Conservation (phyloP, 192 early-diverging fungal species). For the Podila verticillata region DNA sequence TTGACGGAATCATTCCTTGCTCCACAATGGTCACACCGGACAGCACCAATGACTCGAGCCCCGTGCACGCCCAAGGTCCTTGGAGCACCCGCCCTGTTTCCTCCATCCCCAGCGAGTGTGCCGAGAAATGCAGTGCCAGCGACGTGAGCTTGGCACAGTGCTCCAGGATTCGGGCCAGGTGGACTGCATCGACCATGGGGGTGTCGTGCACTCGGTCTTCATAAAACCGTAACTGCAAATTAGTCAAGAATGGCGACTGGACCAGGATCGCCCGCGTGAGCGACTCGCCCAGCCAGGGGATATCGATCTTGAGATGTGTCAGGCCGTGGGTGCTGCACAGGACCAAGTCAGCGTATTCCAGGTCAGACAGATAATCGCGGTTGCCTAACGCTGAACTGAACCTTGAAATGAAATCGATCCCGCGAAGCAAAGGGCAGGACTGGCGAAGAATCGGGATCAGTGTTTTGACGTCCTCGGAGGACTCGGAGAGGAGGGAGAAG, state of each 20-base stretch:
- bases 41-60: slow-evolving; percentile 19
- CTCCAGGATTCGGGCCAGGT: slow-evolving; percentile 15
- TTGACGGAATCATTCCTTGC: not conserved
- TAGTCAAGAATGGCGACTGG: slow-evolving; percentile 5
- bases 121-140: slow-evolving; percentile 11
- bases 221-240: slow-evolving; percentile 11
- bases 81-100: slow-evolving; percentile 23
- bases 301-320: slow-evolving; percentile 17
- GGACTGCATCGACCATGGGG: slow-evolving; percentile 22
- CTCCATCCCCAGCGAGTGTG: slow-evolving; percentile 13
- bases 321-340: not conserved
- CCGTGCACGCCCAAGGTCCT: slow-evolving; percentile 19
- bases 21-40: slow-evolving; percentile 3
- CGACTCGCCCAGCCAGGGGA: slow-evolving; percentile 22
- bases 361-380: slow-evolving; percentile 24
- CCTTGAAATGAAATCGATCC: slow-evolving; percentile 24
- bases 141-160: slow-evolving; percentile 5
- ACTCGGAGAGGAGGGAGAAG: slow-evolving; percentile 31
- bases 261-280: slow-evolving; percentile 18
- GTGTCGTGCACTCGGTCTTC: not conserved
- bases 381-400: slow-evolving; percentile 16
- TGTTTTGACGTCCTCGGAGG: slow-evolving; percentile 9
- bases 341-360: slow-evolving; percentile 25
- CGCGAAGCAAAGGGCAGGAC: slow-evolving; percentile 6
- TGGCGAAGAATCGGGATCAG: slow-evolving; percentile 18